These are phyloP conservation scores for Ascodesmis nigricans DNA, from an alignment of 495 filamentous ascomycete genomes.

Conservation along the genomic window DNA sequence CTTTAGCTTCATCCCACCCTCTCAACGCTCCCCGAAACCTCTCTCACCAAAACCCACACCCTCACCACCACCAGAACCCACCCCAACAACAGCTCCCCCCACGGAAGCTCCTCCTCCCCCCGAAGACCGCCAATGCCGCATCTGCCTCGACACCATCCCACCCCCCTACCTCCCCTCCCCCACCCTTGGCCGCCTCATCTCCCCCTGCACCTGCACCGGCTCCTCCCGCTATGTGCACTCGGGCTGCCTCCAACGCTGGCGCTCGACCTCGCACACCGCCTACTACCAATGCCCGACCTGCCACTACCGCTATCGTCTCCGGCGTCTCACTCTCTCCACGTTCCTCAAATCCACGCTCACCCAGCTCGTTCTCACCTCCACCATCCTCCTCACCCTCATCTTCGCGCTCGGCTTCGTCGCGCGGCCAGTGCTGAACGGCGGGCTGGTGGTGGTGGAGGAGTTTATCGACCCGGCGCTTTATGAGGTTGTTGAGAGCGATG, in stretches of 20 bases:
- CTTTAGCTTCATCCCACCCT: no score
- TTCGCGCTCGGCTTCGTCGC: constrained; percentile 76
- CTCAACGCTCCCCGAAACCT: no score
- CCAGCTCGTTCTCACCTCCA: constrained; percentile 5
- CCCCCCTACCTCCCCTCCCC: constrained; percentile 53
- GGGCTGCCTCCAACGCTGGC: constrained; percentile 76
- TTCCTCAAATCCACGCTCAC: background rate
- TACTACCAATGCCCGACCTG: constrained; percentile 85
- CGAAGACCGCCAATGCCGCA: constrained; percentile 53
- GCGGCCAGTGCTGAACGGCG: constrained; percentile 78
- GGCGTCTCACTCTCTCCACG: constrained; percentile 31
- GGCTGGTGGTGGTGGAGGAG: constrained; percentile 44
- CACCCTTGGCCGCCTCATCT: constrained; percentile 60
- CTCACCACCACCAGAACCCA: constrained; percentile 24
- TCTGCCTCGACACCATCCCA: constrained; percentile 68
- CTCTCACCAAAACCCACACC: no score
- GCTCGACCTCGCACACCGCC: constrained; percentile 43
- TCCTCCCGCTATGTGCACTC: constrained; percentile 87
- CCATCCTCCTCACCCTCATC: constrained; percentile 44
- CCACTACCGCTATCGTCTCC: constrained; percentile 59
- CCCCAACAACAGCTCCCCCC: background rate
- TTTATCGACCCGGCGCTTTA: constrained; percentile 27
- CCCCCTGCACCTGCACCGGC: constrained; percentile 83
- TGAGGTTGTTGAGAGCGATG: constrained; percentile 23
- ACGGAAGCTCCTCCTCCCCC: background rate